A percentile compares a stretch with the other conserved stretches of the same genome.
These are phyloP conservation scores for Globisporangium uncinulatum DNA, from an alignment of 352 stramenopile species.

Conservation along the genomic window DNA sequence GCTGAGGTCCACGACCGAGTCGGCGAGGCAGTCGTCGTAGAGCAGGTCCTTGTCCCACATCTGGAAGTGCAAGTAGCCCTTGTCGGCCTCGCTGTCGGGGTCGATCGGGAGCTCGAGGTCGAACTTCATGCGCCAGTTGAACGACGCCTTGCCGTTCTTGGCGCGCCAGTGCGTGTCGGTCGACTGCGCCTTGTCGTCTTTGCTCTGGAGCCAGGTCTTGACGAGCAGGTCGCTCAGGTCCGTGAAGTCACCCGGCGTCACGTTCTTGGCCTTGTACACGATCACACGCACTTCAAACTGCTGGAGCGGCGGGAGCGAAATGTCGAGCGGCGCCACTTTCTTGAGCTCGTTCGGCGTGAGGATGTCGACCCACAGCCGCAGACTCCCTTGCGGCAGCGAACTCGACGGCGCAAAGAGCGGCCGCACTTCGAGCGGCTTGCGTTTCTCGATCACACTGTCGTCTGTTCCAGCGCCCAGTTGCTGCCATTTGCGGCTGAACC, in stretches of 20 bases:
- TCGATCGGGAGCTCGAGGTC: constrained; percentile 77
- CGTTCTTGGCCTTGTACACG: constrained; percentile 89
- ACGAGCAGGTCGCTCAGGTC: constrained; percentile 89
- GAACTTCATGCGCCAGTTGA: constrained; percentile 96
- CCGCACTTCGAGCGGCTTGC: constrained; percentile 61
- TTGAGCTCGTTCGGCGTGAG: constrained; percentile 65
- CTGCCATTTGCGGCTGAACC: constrained; percentile 88
- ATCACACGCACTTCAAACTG: constrained; percentile 90
- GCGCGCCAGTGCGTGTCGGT: constrained; percentile 94
- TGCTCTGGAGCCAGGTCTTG: constrained; percentile 83
- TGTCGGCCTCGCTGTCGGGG: constrained; percentile 57
- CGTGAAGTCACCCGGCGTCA: constrained; percentile 77
- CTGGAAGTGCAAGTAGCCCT: constrained; percentile 68
- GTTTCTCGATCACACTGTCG: constrained; percentile 27
- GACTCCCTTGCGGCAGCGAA: constrained; percentile 55
- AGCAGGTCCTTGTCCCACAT: constrained; percentile 78
- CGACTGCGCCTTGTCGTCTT: constrained; percentile 59
- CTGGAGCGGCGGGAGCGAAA: constrained; percentile 65
- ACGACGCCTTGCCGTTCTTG: constrained; percentile 92
- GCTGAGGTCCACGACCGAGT: constrained; percentile 61
- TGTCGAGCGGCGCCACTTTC: constrained; percentile 65
- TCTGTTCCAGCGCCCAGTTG: constrained; percentile 48
- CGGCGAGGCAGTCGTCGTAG: constrained; percentile 74
- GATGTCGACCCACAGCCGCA: constrained; percentile 90
- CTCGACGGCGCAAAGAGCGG: constrained; percentile 69